These are phyloP conservation scores for Phytophthora megakarya DNA, from an alignment of 352 stramenopile species.

Conservation along the genomic window DNA sequence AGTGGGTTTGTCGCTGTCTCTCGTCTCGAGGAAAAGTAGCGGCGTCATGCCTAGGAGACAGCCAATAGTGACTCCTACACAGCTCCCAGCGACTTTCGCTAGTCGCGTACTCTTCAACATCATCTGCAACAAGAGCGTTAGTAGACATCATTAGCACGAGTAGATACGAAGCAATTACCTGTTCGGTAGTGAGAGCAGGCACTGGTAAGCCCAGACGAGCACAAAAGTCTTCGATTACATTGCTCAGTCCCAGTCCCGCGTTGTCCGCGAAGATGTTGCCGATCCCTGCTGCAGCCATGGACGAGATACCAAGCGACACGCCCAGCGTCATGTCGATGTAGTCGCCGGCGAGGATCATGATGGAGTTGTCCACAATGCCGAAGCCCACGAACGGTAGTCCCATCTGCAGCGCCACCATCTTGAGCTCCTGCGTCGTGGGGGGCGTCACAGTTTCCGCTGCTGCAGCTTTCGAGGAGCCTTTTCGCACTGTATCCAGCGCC, in stretches of 20 bases:
- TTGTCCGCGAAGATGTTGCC: constrained; percentile 88
- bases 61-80: constrained; percentile 72
- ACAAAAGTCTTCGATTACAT: constrained; percentile 83
- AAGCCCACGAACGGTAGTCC: constrained; percentile 96
- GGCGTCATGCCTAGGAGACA: constrained; percentile 80
- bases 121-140: constrained; percentile 48
- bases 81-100: constrained; percentile 69
- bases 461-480: background rate
- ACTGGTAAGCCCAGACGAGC: constrained; percentile 64
- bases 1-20: constrained; percentile 14
- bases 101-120: constrained; percentile 67
- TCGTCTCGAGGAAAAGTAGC: constrained; percentile 79
- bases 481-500: constrained; percentile 40
- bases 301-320: constrained; percentile 85
- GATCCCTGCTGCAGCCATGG: constrained; percentile 84
- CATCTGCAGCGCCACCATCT: constrained; percentile 67
- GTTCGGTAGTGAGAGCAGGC: constrained; percentile 58
- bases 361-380: constrained; percentile 97
- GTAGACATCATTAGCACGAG: no score
- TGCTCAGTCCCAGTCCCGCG: constrained; percentile 67
- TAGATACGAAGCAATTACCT: constrained; percentile 41
- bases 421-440: constrained; percentile 58
- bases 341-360: constrained; percentile 92
- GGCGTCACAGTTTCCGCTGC: constrained; percentile 11
- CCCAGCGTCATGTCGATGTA: constrained; percentile 87